Conservation (phyloP, 169 alveolate genomes). For the Plasmodium adleri region DNA sequence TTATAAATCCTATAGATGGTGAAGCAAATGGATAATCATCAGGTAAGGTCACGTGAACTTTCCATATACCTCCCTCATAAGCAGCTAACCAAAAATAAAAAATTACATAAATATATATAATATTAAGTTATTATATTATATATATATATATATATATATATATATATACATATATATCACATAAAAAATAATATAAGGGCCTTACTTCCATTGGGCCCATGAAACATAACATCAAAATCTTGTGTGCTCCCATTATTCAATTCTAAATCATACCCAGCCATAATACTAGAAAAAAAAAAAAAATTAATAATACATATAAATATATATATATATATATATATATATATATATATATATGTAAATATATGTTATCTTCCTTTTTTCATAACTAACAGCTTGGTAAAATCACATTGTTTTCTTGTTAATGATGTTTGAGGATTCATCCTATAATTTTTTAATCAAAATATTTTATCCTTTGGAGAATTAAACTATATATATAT, state of each 20-base stretch:
- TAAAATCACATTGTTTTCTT: slow-evolving; percentile 86
- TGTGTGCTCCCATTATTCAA: slow-evolving; percentile 86
- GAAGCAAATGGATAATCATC: slow-evolving; percentile 97
- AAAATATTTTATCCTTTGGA: no score
- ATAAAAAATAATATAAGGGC: no score
- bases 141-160: not conserved
- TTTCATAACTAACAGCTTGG: slow-evolving; percentile 84
- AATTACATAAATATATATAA: not conserved
- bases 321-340: not conserved
- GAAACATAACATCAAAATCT: slow-evolving; percentile 87
- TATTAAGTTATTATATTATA: not conserved
- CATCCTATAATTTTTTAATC: slow-evolving; percentile 14
- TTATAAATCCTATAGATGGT: slow-evolving; percentile 97
- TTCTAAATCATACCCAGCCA: slow-evolving; percentile 89
- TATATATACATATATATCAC: no score
- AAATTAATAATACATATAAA: no score
- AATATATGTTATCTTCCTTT: not conserved
- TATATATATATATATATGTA: not conserved
- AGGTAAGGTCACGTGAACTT: slow-evolving; percentile 94
- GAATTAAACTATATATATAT: no score
- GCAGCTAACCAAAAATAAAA: slow-evolving; percentile 80
- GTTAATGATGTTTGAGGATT: slow-evolving; percentile 69
- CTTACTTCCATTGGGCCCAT: slow-evolving; percentile 88
- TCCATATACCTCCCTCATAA: slow-evolving; percentile 92
- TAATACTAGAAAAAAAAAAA: slow-evolving; percentile 70